Evolutionary conservation across 139 green algal species (phyloP).

Genomic region (Chloropicon primus): DNA sequence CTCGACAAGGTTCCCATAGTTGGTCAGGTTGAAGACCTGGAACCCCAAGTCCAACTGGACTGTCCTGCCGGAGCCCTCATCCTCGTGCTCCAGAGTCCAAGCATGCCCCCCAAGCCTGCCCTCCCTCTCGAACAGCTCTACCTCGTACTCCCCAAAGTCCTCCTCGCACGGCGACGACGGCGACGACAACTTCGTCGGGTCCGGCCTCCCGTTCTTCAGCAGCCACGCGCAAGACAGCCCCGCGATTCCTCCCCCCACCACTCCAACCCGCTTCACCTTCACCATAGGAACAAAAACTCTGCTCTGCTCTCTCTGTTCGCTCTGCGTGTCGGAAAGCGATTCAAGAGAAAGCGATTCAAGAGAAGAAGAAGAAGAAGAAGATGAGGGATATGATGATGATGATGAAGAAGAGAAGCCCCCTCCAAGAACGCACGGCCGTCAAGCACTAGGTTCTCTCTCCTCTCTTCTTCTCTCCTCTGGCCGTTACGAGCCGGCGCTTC

Average conservation of each 20-base stretch:
- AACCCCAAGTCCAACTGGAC: neutral
- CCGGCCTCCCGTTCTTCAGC: slow-evolving; percentile 39
- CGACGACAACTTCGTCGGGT: neutral
- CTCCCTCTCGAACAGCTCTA: slow-evolving; percentile 80
- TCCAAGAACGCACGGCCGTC: no score
- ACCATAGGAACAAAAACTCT: no score
- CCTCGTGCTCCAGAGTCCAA: slow-evolving; percentile 34
- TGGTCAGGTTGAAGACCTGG: slow-evolving; percentile 87
- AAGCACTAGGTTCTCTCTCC: no score
- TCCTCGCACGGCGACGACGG: neutral
- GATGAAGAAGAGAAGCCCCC: no score
- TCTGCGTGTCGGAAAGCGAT: no score
- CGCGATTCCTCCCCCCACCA: slow-evolving; percentile 71
- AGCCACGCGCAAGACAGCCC: slow-evolving; percentile 68
- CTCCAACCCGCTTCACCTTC: slow-evolving; percentile 35
- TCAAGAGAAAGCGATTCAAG: no score
- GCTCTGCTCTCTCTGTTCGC: neutral
- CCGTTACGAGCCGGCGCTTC: no score
- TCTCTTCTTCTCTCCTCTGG: no score
- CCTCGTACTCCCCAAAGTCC: slow-evolving; percentile 30
- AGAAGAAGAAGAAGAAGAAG: no score
- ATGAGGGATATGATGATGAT: no score
- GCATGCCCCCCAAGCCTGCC: slow-evolving; percentile 71
- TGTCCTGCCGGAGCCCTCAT: neutral
- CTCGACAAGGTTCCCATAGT: slow-evolving; percentile 82